Percentiles rank a stretch among this genome's conserved stretches.
Conservation (phyloP, 2,329 filamentous ascomycete species). For the Aspergillus udagawae region DNA sequence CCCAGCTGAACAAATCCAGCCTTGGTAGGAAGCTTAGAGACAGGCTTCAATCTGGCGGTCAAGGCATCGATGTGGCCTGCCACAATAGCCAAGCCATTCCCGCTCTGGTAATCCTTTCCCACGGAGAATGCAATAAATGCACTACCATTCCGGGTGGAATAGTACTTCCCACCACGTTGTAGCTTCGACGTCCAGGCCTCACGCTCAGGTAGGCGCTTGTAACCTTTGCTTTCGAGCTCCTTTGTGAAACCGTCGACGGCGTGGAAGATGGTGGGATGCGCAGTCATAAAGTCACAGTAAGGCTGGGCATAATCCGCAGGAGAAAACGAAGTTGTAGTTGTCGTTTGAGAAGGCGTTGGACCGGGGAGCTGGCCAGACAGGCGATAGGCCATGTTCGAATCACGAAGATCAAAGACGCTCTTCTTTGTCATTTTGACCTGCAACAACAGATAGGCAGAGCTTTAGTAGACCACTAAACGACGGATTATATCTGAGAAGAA, state of each 20-base stretch:
- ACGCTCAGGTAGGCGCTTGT: constrained; percentile 69
- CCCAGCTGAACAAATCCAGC: constrained; percentile 85
- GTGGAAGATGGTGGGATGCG: constrained; percentile 93
- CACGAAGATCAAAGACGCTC: constrained; percentile 23
- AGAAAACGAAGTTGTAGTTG: constrained; percentile 15
- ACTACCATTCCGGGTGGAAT: constrained; percentile 77
- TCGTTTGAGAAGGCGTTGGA: background rate
- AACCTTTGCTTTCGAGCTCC: constrained; percentile 69
- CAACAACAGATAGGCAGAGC: background rate
- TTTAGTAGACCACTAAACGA: background rate
- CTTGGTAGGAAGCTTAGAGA: constrained; percentile 77
- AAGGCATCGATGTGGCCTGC: constrained; percentile 92
- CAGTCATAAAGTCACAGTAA: constrained; percentile 80
- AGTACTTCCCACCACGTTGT: constrained; percentile 82
- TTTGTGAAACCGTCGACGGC: constrained; percentile 73
- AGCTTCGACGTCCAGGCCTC: constrained; percentile 72
- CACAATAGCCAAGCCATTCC: constrained; percentile 82
- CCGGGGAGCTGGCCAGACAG: constrained; percentile 25
- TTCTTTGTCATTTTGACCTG: constrained; percentile 30
- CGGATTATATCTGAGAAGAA: background rate
- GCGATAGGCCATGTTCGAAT: constrained; percentile 28
- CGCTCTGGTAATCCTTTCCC: constrained; percentile 73
- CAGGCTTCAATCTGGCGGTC: constrained; percentile 85
- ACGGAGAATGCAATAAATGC: constrained; percentile 81
- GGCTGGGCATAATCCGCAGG: constrained; percentile 70